Base-by-base conservation (phyloP, 1,284 basidiomycete species). In the Austroboletus niveus region DNA sequence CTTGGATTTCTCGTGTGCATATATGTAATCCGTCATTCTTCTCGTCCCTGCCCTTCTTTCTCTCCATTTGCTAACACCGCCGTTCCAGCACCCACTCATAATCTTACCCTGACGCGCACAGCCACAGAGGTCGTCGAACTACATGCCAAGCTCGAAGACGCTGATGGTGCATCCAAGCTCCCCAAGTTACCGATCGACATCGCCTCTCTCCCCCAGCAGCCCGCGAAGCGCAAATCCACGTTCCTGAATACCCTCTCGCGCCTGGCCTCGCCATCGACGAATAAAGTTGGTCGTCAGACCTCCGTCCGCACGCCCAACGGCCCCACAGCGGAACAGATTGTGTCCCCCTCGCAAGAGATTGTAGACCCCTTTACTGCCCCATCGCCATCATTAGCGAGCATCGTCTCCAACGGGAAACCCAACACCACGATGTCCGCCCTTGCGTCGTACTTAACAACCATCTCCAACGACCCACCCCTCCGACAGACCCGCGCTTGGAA, bases 191-290 rank as follows among this genome's bases (percentile, higher is more conserved):
- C 87, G 51, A 75, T 85, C 57, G 79, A 84, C 61, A 55, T 76
- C 49, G 69, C 77, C 24, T 64, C 71, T 17, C 63, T 85, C 20
- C 77, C 81, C 31, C 59, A 68, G 0, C 72, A 76, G 44, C 79
- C 81, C 5, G 72, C 78, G 9, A 90, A 90, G 68, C 85, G 87
- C 64, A 89, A 87, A 68, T 88, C 86, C 27, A 86, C 79, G 29
- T 91, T 92, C 66, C 77, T 91, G 54, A 88, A 88, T 65, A 91
- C 89, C 41, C 81, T 92, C 49, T 89, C 87, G 30, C 82, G 89
- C 45, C 75, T 89, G 35, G 83, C 87, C 4, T 88, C 87, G 5
- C 84, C 87, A 17, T 75, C 80, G 6, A 73, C 77, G 51, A 75
- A 66, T 58, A 71, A 73, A 63, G 66, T 57, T 59, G 63, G 62